A percentile compares a stretch with the other conserved stretches of the same genome.
Evolutionary conservation across 495 filamentous ascomycete genomes (phyloP).

Genomic region (Hypoxylon cercidicola): DNA sequence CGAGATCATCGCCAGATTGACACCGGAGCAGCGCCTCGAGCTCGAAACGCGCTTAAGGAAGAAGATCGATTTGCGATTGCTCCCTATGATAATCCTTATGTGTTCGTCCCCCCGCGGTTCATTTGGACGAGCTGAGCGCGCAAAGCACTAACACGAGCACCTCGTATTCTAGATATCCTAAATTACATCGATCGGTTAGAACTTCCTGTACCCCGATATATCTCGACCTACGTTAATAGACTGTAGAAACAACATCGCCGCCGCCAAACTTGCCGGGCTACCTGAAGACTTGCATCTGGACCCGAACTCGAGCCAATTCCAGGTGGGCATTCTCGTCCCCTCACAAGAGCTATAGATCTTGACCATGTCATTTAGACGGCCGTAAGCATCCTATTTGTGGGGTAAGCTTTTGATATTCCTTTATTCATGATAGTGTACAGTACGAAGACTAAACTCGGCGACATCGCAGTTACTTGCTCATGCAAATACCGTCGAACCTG

Average conservation of each 20-base stretch:
- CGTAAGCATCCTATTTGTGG: conserved; percentile 77
- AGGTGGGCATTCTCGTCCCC: conserved; percentile 50
- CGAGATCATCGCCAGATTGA: conserved; percentile 60
- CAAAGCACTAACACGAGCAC: conserved; percentile 16
- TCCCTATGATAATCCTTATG: conserved; percentile 75
- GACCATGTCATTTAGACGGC: conserved; percentile 55
- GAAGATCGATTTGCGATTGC: conserved; percentile 70
- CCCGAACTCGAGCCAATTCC: conserved; percentile 55
- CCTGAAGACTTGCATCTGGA: conserved; percentile 57
- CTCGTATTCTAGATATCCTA: conserved; percentile 70
- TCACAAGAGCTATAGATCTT: conserved; percentile 36
- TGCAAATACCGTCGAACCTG: conserved; percentile 71
- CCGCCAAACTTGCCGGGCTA: conserved; percentile 61
- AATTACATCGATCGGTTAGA: conserved; percentile 79
- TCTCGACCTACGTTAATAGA: conserved; percentile 13
- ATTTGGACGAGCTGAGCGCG: conserved; percentile 4
- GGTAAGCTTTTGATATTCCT: conserved; percentile 57
- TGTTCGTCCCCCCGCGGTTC: conserved; percentile 31
- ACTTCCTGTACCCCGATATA: conserved; percentile 46
- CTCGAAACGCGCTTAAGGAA: conserved; percentile 63
- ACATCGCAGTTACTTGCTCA: conserved; percentile 60
- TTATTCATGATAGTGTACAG: background rate
- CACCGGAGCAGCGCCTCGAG: conserved; percentile 58
- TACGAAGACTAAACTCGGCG: conserved; percentile 3
- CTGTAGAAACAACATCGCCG: conserved; percentile 62